phyloP scores from a whole-genome alignment of 352 stramenopile genomes.

The Plasmopara halstedii region DNA sequence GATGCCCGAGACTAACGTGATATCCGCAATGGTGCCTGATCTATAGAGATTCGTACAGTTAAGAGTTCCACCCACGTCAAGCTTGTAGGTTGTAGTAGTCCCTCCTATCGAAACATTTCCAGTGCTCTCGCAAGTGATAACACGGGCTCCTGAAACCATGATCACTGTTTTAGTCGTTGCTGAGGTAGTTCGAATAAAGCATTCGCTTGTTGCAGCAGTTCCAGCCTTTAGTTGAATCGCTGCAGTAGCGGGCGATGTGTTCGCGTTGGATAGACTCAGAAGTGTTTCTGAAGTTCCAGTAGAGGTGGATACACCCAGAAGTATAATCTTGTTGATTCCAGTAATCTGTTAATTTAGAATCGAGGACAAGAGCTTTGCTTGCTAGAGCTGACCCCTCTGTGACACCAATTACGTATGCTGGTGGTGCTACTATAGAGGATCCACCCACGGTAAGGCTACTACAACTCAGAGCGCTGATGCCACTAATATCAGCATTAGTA shows the following conservation, averaged over 20 bases:
- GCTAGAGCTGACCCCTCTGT: too few species aligned
- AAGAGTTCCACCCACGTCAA: neutral
- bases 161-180: neutral
- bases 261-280: neutral
- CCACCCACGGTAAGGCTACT: conserved; percentile 2
- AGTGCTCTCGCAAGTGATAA: neutral
- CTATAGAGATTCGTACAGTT: neutral
- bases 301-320: neutral
- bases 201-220: neutral
- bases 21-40: neutral
- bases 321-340: neutral
- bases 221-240: neutral
- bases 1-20: neutral
- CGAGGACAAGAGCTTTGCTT: neutral
- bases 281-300: neutral
- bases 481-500: conserved; percentile 1
- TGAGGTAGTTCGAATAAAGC: neutral
- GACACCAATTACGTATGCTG: neutral
- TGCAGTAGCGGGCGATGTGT: neutral
- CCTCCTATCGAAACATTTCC: conserved; percentile 3
- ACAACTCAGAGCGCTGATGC: neutral
- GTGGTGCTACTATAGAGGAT: neutral
- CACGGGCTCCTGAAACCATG: neutral
- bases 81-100: conserved; percentile 4
- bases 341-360: neutral